Evolutionary conservation across 306 rosid genomes (phyloP), one percentile per base, ranked within the genome.

Genomic region (Canavalia gladiata): DNA sequence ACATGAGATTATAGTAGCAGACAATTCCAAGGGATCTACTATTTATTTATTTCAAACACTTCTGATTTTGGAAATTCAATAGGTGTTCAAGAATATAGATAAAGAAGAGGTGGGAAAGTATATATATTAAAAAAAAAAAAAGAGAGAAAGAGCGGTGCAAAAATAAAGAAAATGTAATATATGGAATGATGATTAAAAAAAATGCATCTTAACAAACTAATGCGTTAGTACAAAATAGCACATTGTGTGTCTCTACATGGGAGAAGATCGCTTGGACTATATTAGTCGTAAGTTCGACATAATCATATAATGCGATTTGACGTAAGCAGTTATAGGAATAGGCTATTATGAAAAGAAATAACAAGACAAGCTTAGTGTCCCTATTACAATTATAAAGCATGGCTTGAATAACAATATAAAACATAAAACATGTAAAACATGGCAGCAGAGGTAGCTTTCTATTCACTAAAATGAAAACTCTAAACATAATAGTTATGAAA

Each of bases 371-470:
- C 4, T n/a, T 37, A 37, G 34, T 72, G 65, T 43, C 33, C 34
- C 49, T 30, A 43, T 39, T 30, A 58, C 33, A 75, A 13, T 43
- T 45, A 34, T 6, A 45, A 57, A 52, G 34, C 45, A 56, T 3
- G 13, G 9, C 35, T 50, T 39, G 7, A 69, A 3, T 47, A 0
- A 13, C 30, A 37, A 37, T 37, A 37, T 4, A 37, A 37, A 71
- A 46, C 8, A 46, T 31, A 63, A 62, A 13, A 34, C 7, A 63
- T 33, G 33, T 25, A 28, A 76, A n/a, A 49, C 6, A 52, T 39
- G 71, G 54, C 68, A 31, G 8, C 60, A 29, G 30, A 71, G 45
- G 28, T 50, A 39, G 69, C 28, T 70, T 80, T 57, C 76, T 56
- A 47, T 25, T 55, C 62, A 37, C 9, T 77, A 29, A 6, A 52